Evolutionary conservation across 208 protist genomes (phyloP).

Genomic region (Spironucleus salmonicida): DNA sequence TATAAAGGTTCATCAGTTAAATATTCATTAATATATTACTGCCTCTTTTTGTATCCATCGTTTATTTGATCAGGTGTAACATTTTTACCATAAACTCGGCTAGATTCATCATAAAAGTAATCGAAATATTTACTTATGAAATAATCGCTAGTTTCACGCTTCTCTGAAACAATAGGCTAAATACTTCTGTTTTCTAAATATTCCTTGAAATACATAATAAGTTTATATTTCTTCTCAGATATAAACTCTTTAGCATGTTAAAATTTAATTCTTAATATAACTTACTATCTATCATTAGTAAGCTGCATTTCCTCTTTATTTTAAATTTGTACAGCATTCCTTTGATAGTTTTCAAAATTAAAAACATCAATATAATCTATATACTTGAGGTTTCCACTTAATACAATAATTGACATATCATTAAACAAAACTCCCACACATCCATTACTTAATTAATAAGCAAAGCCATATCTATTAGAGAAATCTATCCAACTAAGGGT

Average conservation of each 20-base stretch:
- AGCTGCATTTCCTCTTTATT: neutral
- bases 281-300: neutral
- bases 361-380: neutral
- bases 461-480: constrained; percentile 20
- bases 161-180: neutral
- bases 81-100: neutral
- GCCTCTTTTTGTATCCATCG: neutral
- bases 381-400: neutral
- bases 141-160: neutral
- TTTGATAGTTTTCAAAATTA: neutral
- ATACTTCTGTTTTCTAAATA: constrained; percentile 23
- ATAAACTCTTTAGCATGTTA: neutral
- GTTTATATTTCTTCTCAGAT: constrained; percentile 19
- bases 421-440: constrained; percentile 28
- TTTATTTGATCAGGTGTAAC: neutral
- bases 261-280: neutral
- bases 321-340: neutral
- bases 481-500: constrained; percentile 20
- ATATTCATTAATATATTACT: neutral
- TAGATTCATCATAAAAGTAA: neutral
- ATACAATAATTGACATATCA: neutral
- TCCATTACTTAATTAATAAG: constrained; percentile 19
- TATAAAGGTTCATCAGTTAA: neutral
- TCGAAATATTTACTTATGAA: neutral
- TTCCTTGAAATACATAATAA: constrained; percentile 7